These are phyloP conservation scores for Teunomyces stri DNA, from an alignment of 805 yeast species.

Conservation along the genomic window DNA sequence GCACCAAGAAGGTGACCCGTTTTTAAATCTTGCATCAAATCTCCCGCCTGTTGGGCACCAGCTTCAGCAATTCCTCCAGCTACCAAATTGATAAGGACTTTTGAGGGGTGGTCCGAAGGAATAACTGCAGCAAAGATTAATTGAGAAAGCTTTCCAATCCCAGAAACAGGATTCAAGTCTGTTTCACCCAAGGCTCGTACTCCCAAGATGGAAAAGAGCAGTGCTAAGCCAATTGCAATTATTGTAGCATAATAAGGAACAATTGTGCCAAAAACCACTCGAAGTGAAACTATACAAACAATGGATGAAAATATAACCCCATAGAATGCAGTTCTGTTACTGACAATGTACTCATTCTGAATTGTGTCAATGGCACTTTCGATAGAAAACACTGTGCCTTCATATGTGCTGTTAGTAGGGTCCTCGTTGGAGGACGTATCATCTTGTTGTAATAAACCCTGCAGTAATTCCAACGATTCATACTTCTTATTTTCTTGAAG, in stretches of 20 bases:
- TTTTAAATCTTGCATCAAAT: constrained; percentile 93
- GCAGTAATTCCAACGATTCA: constrained; percentile 1
- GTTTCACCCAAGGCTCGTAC: constrained; percentile 96
- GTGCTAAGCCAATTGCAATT: constrained; percentile 69
- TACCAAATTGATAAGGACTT: constrained; percentile 78
- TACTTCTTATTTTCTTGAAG: neutral
- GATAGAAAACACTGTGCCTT: constrained; percentile 29
- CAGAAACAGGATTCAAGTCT: constrained; percentile 94
- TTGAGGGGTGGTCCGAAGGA: constrained; percentile 73
- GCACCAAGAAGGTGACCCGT: constrained; percentile 93
- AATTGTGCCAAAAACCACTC: constrained; percentile 63
- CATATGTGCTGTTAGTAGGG: constrained; percentile 13
- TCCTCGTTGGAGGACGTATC: constrained; percentile 9
- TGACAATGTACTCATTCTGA: constrained; percentile 44
- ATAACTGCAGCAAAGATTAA: constrained; percentile 78
- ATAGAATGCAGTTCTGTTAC: constrained; percentile 43
- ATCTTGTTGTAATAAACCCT: constrained; percentile 3
- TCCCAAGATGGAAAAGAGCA: constrained; percentile 78
- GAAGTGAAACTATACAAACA: constrained; percentile 63
- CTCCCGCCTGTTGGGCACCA: constrained; percentile 99
- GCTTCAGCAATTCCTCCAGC: constrained; percentile 99
- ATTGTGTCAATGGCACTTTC: constrained; percentile 29
- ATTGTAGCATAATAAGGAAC: constrained; percentile 71
- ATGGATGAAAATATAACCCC: constrained; percentile 70
- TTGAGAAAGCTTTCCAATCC: constrained; percentile 93